A percentile compares a stretch with the other conserved stretches of the same genome.
These are phyloP conservation scores for Suhomyces atakaporum DNA, from an alignment of 1,139 yeast species.

Conservation along the genomic window DNA sequence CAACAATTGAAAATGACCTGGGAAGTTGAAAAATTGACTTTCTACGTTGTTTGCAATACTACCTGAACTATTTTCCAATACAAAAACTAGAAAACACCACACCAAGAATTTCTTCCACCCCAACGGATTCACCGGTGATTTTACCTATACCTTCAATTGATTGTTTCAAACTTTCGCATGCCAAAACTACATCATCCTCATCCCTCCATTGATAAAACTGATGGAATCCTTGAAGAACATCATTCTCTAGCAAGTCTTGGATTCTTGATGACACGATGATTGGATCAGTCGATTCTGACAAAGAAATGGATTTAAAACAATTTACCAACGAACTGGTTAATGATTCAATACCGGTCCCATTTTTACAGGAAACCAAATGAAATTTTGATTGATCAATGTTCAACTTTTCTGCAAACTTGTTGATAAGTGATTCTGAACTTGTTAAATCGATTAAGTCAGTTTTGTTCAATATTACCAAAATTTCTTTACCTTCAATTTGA, in stretches of 20 bases:
- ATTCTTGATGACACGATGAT: conserved; percentile 73
- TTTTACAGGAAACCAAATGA: conserved; percentile 62
- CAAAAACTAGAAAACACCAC: conserved; percentile 91
- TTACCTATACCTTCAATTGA: conserved; percentile 89
- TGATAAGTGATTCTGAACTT: conserved; percentile 15
- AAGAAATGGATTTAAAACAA: conserved; percentile 52
- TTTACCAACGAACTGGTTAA: conserved; percentile 42
- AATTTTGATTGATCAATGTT: conserved; percentile 33
- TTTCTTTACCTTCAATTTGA: conserved; percentile 26
- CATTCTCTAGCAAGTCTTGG: conserved; percentile 68
- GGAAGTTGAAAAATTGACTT: conserved; percentile 48
- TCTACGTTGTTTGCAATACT: conserved; percentile 26
- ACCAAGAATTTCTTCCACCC: conserved; percentile 87
- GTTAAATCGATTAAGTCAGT: conserved; percentile 50
- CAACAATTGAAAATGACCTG: conserved; percentile 50
- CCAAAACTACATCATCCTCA: conserved; percentile 73
- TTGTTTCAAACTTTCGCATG: conserved; percentile 71
- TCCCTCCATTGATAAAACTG: conserved; percentile 55
- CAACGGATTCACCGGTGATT: conserved; percentile 86
- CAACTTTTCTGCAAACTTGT: conserved; percentile 23
- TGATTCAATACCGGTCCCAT: conserved; percentile 54
- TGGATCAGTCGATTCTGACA: conserved; percentile 56
- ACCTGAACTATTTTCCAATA: conserved; percentile 70
- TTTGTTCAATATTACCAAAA: conserved; percentile 58
- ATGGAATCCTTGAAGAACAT: conserved; percentile 71